Base-by-base conservation (phyloP, 768 basidiomycete genomes). In the Auricularia sp. region DNA sequence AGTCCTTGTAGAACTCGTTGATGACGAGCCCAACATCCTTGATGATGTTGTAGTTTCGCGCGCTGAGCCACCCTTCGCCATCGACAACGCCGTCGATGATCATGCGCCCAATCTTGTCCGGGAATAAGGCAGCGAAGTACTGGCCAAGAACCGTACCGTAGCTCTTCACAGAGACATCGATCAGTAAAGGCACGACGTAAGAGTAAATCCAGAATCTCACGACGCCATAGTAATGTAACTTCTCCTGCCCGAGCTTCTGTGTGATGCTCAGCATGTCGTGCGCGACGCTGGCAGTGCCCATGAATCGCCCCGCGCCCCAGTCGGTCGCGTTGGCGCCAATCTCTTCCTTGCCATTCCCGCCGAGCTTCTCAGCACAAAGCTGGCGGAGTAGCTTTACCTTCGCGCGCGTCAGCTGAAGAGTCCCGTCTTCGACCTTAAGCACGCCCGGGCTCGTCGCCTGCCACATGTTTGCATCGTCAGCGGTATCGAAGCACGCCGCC, bases 261-360 rank as follows among this genome's bases (percentile, higher is more conserved):
- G 62, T 54, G 34, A 70, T 68, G 39, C 64, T 62, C 11, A 70
- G 62, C 69, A 70, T 70, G 47, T 70, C 69, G 1, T 14, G 65
- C 16, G 66, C 68, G 3, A 70, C 68, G 5, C 54, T 54, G 21
- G 62, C 37, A 3, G 69, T 67, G 56, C 24, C 56, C 56, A 59
- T 59, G 56, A 59, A 59, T 10, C 29, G 56, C 7, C 54, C 54
- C 0, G n/a, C 54, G 8, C 54, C 54, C n/a, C 18, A n/a, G 0
- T 54, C 54, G 0, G 18, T 29, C n/a, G 29, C 54, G 18, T n/a
- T 54, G 11, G 54, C 18, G 29, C 54, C 54, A 8, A n/a, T 54
- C 7, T 42, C 39, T 0, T 42, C 39, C 39, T 0, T 42, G 18
- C 24, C 56, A 0, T 14, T 34, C 0, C 29, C 56, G 21, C 24